Base-by-base conservation (phyloP, 495 filamentous ascomycete genomes). In the Lasiosphaeria hispida region DNA sequence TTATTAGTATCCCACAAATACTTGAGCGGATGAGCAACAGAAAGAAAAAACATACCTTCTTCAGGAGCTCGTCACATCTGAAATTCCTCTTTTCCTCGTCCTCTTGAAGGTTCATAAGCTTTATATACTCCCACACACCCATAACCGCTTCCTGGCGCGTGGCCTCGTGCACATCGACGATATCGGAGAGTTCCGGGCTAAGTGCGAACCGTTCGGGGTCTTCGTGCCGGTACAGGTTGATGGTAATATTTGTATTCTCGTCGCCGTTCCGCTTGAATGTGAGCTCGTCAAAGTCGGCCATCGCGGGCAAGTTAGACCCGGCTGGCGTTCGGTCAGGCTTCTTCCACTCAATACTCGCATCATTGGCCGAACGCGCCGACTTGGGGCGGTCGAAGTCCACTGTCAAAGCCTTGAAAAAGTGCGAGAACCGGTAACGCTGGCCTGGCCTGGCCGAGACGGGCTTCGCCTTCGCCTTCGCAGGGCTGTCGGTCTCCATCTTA, bases 51-150 rank as follows among this genome's bases (percentile, higher is more conserved):
- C 6, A n/a, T 78, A 95, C 93, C 60, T 80, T 82, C 75, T 80
- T 82, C 55, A 98, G 67, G 14, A 85, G 81, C 14, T 89, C 85
- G 70, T 99, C 94, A 65, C 95, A 97, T 57, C 87, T 85, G 57
- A 99, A 91, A 45, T 85, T 85, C 54, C 94, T 83, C 77, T 91
- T 91, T 67, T 99, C 94, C 18, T 96, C 92, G 54, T 96, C 90
- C 61, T 97, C 93, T 68, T 93, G 89, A 13, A 99, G 74, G 10
- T 85, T 86, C 80, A 89, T 90, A 17, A 88, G 81, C 58, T 88
- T 87, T 61, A 96, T 88, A 68, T 99, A 99, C 68, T 97, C 91
- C 91, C 91, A 97, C 30, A 99, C 82, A 23, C 88, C 92, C 77
- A 93, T 87, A 17, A 96, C 84, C 33, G 91, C 87, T 35, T 90